phyloP scores from a whole-genome alignment of 2,329 filamentous ascomycete genomes.

The Metarhizium sp. region DNA sequence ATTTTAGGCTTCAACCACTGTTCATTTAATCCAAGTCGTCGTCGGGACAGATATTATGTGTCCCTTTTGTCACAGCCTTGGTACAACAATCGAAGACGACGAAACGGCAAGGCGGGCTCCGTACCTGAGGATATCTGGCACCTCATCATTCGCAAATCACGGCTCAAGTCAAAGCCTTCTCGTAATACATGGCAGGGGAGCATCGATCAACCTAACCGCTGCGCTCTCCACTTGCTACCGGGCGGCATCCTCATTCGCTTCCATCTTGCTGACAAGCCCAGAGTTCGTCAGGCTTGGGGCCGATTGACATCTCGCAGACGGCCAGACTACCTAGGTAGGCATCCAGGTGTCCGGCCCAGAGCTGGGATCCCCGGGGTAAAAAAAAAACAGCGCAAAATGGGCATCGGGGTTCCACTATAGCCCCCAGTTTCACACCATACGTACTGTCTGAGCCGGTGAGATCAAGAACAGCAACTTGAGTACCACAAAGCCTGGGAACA shows the following conservation, averaged over 20 bases:
- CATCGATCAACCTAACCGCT: no score
- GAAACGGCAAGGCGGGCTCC: background rate
- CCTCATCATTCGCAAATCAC: background rate
- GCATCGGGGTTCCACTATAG: background rate
- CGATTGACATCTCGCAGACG: background rate
- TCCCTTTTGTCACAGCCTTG: background rate
- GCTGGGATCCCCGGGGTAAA: background rate
- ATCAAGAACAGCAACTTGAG: background rate
- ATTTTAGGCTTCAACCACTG: background rate
- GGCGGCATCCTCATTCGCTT: background rate
- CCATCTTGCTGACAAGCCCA: conserved; percentile 1
- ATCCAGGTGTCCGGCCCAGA: background rate
- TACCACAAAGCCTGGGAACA: background rate
- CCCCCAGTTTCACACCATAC: background rate
- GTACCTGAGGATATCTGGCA: background rate
- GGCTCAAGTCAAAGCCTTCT: background rate
- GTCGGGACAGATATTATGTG: background rate
- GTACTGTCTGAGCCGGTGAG: background rate
- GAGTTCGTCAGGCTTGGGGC: background rate
- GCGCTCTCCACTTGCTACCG: background rate
- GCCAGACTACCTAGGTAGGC: background rate
- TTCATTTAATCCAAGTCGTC: background rate
- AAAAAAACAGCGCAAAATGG: background rate
- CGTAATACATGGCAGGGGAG: background rate
- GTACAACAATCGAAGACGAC: background rate